Percentiles rank a stretch among this genome's conserved stretches.
Evolutionary conservation across 2,329 filamentous ascomycete species (phyloP).

Genomic region (Neopestalotiopsis sp.): DNA sequence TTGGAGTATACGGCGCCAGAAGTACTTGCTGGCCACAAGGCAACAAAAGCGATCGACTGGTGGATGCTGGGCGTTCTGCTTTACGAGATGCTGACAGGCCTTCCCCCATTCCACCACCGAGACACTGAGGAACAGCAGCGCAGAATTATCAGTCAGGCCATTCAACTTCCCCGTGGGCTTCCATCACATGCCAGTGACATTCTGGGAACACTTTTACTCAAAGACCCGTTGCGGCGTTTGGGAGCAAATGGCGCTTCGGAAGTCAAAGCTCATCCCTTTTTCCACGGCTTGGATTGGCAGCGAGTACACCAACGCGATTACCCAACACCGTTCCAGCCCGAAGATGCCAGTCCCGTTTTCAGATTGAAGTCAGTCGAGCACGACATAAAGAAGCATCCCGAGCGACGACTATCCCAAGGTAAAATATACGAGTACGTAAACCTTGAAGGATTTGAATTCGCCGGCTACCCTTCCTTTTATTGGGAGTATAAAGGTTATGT

Average conservation of each 20-base stretch:
- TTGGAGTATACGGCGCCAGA: slow-evolving; percentile 97
- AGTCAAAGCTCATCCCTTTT: slow-evolving; percentile 10
- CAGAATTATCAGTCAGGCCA: slow-evolving; percentile 94
- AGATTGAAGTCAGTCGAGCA: background rate
- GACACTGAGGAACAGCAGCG: slow-evolving; percentile 99
- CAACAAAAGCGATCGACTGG: slow-evolving; percentile 99
- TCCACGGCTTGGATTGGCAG: slow-evolving; percentile 9
- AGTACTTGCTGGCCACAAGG: slow-evolving; percentile 88
- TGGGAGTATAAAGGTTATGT: background rate
- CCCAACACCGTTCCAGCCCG: background rate
- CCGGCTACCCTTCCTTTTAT: background rate
- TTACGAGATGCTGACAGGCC: slow-evolving; percentile 97
- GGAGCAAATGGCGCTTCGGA: slow-evolving; percentile 12
- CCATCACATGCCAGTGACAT: background rate
- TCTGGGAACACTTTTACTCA: background rate
- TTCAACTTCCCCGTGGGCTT: slow-evolving; percentile 75
- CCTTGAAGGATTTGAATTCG: background rate
- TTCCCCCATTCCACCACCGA: slow-evolving; percentile 98
- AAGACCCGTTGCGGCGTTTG: background rate
- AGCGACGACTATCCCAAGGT: background rate
- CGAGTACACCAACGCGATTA: background rate
- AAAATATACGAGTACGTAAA: background rate
- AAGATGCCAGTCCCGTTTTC: background rate
- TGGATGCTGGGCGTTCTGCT: slow-evolving; percentile 97
- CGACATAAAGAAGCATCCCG: background rate